These are phyloP conservation scores for Coemansia sp. DNA, from an alignment of 192 early-diverging fungal species.

Conservation along the genomic window DNA sequence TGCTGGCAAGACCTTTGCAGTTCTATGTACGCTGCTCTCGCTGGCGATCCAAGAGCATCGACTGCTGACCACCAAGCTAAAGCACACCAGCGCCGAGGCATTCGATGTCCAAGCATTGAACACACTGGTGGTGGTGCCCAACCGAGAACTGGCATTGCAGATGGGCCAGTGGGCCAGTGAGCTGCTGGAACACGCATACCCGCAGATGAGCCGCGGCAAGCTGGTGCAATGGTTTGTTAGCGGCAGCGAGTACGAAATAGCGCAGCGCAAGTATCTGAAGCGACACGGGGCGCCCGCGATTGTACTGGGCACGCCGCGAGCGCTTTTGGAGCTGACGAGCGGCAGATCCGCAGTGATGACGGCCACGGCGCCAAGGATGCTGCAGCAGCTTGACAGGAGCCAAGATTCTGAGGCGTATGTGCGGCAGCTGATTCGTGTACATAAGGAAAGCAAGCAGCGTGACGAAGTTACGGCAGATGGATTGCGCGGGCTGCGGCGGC, in stretches of 20 bases:
- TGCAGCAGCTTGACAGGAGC: background rate
- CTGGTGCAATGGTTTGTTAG: constrained; percentile 33
- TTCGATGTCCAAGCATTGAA: constrained; percentile 2
- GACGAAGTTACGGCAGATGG: background rate
- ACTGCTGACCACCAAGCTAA: background rate
- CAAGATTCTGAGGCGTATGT: constrained; percentile 1
- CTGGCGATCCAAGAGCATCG: constrained; percentile 11
- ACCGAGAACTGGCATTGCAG: constrained; percentile 44
- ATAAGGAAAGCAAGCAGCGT: background rate
- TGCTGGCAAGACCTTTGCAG: constrained; percentile 28
- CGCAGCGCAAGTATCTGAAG: constrained; percentile 8
- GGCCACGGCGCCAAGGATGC: background rate
- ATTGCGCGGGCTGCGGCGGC: constrained; percentile 17
- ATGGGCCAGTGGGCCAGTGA: constrained; percentile 15
- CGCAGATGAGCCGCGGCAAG: background rate
- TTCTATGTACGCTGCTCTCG: constrained; percentile 9
- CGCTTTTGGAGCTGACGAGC: background rate
- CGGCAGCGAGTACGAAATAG: constrained; percentile 10
- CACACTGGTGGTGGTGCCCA: constrained; percentile 32
- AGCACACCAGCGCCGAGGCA: constrained; percentile 1
- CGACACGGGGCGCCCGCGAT: constrained; percentile 34
- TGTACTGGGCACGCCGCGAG: constrained; percentile 18
- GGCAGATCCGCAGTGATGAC: background rate
- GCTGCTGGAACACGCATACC: constrained; percentile 16
- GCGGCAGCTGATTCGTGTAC: background rate